phyloP scores from a whole-genome alignment of 371 early-diverging fungal genomes.

The Fennellomyces sp. region DNA sequence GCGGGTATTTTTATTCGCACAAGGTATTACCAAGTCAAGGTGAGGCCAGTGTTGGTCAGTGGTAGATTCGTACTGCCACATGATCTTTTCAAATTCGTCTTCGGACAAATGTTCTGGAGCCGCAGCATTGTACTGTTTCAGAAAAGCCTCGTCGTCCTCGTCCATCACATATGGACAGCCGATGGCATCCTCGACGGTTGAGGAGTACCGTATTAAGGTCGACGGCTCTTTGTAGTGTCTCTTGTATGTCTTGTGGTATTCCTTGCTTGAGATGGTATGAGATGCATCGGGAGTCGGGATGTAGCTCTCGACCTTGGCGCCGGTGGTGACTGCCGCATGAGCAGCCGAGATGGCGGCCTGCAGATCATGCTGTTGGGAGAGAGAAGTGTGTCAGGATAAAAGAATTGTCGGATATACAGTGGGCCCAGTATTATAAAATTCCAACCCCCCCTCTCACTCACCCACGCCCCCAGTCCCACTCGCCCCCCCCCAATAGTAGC shows the following conservation, averaged over 20 bases:
- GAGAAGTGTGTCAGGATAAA: slow-evolving; percentile 5
- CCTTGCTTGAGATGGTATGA: slow-evolving; percentile 50
- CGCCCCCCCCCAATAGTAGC: not conserved
- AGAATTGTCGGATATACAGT: not conserved
- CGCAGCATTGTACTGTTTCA: slow-evolving; percentile 54
- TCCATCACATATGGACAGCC: slow-evolving; percentile 91
- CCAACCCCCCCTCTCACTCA: not conserved
- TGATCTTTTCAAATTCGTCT: slow-evolving; percentile 79
- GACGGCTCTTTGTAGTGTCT: slow-evolving; percentile 73
- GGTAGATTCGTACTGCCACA: slow-evolving; percentile 76
- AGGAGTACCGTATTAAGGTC: slow-evolving; percentile 81
- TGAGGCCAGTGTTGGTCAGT: slow-evolving; percentile 59
- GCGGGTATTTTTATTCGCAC: not conserved
- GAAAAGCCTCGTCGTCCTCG: slow-evolving; percentile 81
- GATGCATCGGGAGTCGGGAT: slow-evolving; percentile 98
- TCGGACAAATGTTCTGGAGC: slow-evolving; percentile 49
- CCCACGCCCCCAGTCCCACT: slow-evolving; percentile 5
- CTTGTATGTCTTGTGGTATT: slow-evolving; percentile 72
- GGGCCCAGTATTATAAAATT: not conserved
- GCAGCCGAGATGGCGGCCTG: slow-evolving; percentile 89
- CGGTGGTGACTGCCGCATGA: slow-evolving; percentile 70
- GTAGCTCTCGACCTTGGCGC: slow-evolving; percentile 59
- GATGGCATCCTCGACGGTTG: slow-evolving; percentile 83
- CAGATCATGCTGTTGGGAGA: slow-evolving; percentile 69
- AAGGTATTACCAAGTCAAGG: slow-evolving; percentile 47